phyloP scores from a whole-genome alignment of 2,329 filamentous ascomycete genomes.

The Cladophialophora immunda region DNA sequence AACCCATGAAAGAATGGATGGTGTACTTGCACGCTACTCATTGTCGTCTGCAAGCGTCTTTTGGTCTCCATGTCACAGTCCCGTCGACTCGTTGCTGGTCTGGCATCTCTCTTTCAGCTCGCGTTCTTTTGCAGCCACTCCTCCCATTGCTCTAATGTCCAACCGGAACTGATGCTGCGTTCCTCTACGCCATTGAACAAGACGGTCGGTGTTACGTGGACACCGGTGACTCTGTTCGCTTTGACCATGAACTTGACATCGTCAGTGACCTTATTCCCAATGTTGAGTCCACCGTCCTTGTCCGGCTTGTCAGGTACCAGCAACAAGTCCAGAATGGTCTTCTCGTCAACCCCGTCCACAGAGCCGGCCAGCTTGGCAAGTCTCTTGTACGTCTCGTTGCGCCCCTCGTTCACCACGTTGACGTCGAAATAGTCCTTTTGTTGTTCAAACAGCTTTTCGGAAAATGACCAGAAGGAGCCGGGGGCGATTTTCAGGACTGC shows the following conservation, averaged over 20 bases:
- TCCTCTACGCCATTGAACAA: constrained; percentile 85
- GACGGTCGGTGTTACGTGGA: constrained; percentile 92
- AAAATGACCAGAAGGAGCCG: constrained; percentile 81
- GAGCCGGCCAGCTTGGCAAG: constrained; percentile 76
- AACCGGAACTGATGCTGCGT: constrained; percentile 78
- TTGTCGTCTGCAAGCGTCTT: background rate
- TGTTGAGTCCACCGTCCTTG: constrained; percentile 74
- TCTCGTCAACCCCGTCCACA: constrained; percentile 74
- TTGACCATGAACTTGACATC: constrained; percentile 87
- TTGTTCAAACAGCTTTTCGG: constrained; percentile 70
- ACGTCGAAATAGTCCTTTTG: constrained; percentile 86
- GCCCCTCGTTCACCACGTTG: constrained; percentile 80
- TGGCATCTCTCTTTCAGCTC: constrained; percentile 48
- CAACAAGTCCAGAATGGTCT: constrained; percentile 73
- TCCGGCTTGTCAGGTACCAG: constrained; percentile 72
- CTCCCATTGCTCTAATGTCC: constrained; percentile 82
- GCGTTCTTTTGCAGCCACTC: constrained; percentile 78
- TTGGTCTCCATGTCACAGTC: background rate
- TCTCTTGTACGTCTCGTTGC: constrained; percentile 83
- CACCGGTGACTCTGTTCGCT: constrained; percentile 74
- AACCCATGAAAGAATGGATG: constrained; percentile 7
- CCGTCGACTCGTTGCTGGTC: background rate
- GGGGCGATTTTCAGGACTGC: constrained; percentile 78
- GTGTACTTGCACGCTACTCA: background rate
- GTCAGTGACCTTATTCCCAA: constrained; percentile 81